Conservation (phyloP, 2,329 filamentous ascomycete species). For the Aspergillus tubingensis region DNA sequence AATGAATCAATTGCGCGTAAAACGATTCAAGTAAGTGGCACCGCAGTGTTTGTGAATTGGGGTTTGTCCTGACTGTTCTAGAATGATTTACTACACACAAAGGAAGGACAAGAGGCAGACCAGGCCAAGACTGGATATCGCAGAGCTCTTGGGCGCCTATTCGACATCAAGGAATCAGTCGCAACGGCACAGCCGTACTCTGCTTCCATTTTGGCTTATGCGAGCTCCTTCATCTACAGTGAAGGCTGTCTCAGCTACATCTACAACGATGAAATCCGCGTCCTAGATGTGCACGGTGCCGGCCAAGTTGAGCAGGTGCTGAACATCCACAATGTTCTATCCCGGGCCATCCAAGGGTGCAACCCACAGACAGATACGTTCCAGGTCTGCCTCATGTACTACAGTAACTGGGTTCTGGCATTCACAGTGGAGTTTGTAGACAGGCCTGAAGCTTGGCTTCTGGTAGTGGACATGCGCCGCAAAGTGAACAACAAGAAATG, state of each 20-base stretch:
- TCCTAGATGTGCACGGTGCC: conserved; percentile 60
- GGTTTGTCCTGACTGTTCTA: conserved; percentile 28
- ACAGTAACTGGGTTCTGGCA: conserved; percentile 58
- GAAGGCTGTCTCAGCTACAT: conserved; percentile 68
- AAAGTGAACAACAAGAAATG: conserved; percentile 22
- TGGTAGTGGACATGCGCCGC: conserved; percentile 51
- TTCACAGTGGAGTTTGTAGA: conserved; percentile 56
- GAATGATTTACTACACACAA: conserved; percentile 46
- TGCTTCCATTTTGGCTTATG: conserved; percentile 60
- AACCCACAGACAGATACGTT: conserved; percentile 39
- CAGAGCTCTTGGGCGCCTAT: conserved; percentile 59
- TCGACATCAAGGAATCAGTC: conserved; percentile 63
- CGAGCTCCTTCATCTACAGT: conserved; percentile 63
- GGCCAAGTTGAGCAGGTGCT: conserved; percentile 57
- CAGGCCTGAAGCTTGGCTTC: conserved; percentile 52
- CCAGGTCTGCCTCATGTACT: conserved; percentile 59
- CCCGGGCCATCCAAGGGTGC: conserved; percentile 38
- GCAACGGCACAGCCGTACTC: conserved; percentile 64
- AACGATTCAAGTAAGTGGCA: conserved; percentile 56
- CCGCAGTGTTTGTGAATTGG: conserved; percentile 7
- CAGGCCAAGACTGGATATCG: conserved; percentile 48
- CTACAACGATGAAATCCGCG: conserved; percentile 53
- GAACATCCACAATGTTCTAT: conserved; percentile 51
- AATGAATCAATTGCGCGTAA: conserved; percentile 60
- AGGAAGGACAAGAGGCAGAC: conserved; percentile 47